Percentiles rank a stretch among this genome's conserved stretches.
Conservation (phyloP, 208 protist genomes). For the Leishmania amazonensis region DNA sequence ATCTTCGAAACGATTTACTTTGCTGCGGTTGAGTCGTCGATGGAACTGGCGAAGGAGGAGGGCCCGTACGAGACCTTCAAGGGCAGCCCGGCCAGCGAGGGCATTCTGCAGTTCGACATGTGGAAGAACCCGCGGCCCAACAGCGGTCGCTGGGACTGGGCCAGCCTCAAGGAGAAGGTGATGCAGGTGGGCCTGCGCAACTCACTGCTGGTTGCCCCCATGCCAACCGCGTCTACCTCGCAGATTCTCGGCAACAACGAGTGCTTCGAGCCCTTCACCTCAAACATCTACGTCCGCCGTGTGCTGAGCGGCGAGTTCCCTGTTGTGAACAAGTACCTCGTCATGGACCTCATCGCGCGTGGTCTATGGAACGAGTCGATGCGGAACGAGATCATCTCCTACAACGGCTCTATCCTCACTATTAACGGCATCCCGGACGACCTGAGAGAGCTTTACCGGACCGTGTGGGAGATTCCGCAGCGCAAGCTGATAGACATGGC, state of each 20-base stretch:
- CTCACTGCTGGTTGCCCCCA: constrained; percentile 98
- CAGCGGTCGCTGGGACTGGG: constrained; percentile 97
- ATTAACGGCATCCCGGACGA: constrained; percentile 95
- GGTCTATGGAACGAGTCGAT: constrained; percentile 96
- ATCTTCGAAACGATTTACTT: constrained; percentile 99
- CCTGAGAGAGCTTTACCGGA: constrained; percentile 97
- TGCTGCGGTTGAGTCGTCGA: constrained; percentile 88
- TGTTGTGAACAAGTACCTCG: constrained; percentile 98
- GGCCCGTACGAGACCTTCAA: constrained; percentile 96
- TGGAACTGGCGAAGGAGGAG: constrained; percentile 93
- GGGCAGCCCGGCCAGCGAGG: constrained; percentile 95
- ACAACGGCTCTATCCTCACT: constrained; percentile 95
- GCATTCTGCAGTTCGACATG: constrained; percentile 99
- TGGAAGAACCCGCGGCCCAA: constrained; percentile 87
- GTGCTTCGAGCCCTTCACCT: constrained; percentile 99
- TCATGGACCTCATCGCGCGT: constrained; percentile 94
- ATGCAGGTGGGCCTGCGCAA: constrained; percentile 96
- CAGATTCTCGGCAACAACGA: constrained; percentile 99
- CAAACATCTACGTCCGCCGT: constrained; percentile 98
- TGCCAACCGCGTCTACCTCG: constrained; percentile 99
- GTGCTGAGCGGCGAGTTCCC: constrained; percentile 99
- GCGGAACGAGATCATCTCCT: constrained; percentile 96
- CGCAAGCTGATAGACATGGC: constrained; percentile 98
- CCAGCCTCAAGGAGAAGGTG: constrained; percentile 90
- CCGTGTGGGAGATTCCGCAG: constrained; percentile 99